Conservation (phyloP, 2,329 filamentous ascomycete species). For the Botrytis galanthina region DNA sequence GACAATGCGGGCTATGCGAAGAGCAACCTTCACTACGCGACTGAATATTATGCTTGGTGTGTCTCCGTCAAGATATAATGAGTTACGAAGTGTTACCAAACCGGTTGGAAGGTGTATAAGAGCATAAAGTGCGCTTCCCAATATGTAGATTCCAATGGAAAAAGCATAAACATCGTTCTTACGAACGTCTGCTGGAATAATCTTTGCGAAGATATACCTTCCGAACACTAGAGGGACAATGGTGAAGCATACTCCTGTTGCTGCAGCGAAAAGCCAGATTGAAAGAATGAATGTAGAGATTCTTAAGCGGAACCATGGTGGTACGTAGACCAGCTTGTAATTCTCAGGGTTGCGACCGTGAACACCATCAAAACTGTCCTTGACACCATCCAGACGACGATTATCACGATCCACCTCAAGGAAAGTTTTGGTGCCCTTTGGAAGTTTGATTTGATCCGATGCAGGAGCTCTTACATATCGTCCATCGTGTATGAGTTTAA, state of each 20-base stretch:
- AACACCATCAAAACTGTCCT: conserved; percentile 53
- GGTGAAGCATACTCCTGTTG: conserved; percentile 80
- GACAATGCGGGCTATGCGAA: conserved; percentile 46
- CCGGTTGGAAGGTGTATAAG: conserved; percentile 49
- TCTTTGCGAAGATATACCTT: conserved; percentile 68
- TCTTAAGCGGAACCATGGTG: conserved; percentile 77
- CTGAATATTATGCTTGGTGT: conserved; percentile 34
- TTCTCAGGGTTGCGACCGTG: conserved; percentile 52
- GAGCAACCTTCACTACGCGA: conserved; percentile 23
- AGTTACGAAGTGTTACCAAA: conserved; percentile 38
- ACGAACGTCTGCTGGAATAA: conserved; percentile 68
- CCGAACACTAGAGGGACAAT: conserved; percentile 85
- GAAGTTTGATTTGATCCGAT: conserved; percentile 91
- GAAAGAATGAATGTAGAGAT: conserved; percentile 83
- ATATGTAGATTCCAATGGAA: conserved; percentile 80
- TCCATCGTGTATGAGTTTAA: conserved; percentile 56
- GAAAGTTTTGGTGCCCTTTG: conserved; percentile 80
- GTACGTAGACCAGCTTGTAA: conserved; percentile 68
- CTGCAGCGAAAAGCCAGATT: conserved; percentile 90
- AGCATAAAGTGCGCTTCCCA: conserved; percentile 67
- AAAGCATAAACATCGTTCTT: conserved; percentile 98
- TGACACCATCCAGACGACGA: conserved; percentile 58
- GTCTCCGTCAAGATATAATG: conserved; percentile 30
- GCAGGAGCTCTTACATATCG: conserved; percentile 88
- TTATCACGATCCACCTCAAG: conserved; percentile 70